These are phyloP conservation scores for Sophora flavescens DNA, from an alignment of 306 rosid genomes.

Conservation along the genomic window DNA sequence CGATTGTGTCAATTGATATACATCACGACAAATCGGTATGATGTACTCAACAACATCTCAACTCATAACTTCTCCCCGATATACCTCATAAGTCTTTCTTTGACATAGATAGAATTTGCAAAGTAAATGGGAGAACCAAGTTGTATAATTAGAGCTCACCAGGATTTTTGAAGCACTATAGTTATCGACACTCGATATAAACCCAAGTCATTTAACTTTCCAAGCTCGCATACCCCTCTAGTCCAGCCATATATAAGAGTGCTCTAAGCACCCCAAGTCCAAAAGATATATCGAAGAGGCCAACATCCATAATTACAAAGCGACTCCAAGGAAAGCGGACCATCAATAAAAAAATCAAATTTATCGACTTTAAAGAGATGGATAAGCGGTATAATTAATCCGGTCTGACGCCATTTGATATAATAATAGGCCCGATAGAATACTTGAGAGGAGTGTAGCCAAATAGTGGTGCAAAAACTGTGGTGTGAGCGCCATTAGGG, in stretches of 20 bases:
- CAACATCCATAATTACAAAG: conserved; percentile 68
- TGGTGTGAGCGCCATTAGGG: conserved; percentile 62
- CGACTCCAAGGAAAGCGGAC: conserved; percentile 70
- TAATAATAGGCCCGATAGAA: conserved; percentile 79
- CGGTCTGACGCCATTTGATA: conserved; percentile 81
- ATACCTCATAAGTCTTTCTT: conserved; percentile 89
- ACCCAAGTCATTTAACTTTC: too few relatives aligned
- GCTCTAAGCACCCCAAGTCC: conserved; percentile 61
- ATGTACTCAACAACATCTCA: conserved; percentile 57
- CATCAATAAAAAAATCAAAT: conserved; percentile 74
- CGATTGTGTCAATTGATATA: conserved; percentile 76
- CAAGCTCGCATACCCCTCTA: too few relatives aligned
- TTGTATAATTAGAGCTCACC: too few relatives aligned
- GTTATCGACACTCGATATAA: too few relatives aligned
- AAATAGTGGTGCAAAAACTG: conserved; percentile 74
- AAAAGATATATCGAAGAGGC: conserved; percentile 71
- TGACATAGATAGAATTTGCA: conserved; percentile 70
- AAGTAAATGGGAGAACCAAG: conserved; percentile 91
- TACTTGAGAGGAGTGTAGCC: conserved; percentile 82
- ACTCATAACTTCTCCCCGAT: conserved; percentile 55
- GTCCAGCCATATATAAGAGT: too few relatives aligned
- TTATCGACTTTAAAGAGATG: conserved; percentile 80
- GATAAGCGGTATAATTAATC: conserved; percentile 53
- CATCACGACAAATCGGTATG: conserved; percentile 76
- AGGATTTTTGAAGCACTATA: too few relatives aligned